Evolutionary conservation across 108 stramenopile species (phyloP), one percentile per base, ranked within the genome.

Genomic region (Bacterosira constricta): DNA sequence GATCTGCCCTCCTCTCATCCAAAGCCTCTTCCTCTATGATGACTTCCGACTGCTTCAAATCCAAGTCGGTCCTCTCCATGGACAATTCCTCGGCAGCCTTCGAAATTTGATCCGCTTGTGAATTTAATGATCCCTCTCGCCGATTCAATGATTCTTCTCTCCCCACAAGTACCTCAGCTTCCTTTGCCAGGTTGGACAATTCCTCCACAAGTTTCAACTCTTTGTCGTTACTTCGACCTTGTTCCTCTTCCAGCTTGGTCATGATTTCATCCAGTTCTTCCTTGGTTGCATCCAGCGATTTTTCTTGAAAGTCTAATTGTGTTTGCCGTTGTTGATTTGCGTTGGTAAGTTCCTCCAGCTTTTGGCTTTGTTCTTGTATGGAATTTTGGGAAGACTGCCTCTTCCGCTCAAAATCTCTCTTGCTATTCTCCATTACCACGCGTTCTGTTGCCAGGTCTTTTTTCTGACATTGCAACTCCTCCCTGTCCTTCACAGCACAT

Each of bases 231-330:
- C 66, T 49, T 27, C 37, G 63, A 29, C 27, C 17, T 41, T 79
- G 69, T 12, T 79, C 70, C 12, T 70, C 65, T 35, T 71, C 77
- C 21, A 71, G 6, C 51, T 71, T 63, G 7, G 65, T n/a, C 55
- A 79, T 71, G 39, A 79, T 39, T 27, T 37, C 60, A 15, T 68
- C 52, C 42, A 76, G 49, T 67, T 76, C 77, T 32, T 61, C 26
- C 45, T 71, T 71, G 26, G 69, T 50, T 25, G 46, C 37, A n/a
- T 35, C 21, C 27, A 79, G 35, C 29, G 50, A 44, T 54, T 61
- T 47, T 32, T 79, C 77, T 68, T 78, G 55, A 0, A 46, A 30
- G 18, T 44, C 63, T 29, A 78, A 55, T 39, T 70, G 51, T 0
- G 26, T 30, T 29, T 65, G 58, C 63, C 57, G 63, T 35, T 45